Base-by-base conservation (phyloP, 495 filamentous ascomycete species). In the Staphylotrichum tortipilum region DNA sequence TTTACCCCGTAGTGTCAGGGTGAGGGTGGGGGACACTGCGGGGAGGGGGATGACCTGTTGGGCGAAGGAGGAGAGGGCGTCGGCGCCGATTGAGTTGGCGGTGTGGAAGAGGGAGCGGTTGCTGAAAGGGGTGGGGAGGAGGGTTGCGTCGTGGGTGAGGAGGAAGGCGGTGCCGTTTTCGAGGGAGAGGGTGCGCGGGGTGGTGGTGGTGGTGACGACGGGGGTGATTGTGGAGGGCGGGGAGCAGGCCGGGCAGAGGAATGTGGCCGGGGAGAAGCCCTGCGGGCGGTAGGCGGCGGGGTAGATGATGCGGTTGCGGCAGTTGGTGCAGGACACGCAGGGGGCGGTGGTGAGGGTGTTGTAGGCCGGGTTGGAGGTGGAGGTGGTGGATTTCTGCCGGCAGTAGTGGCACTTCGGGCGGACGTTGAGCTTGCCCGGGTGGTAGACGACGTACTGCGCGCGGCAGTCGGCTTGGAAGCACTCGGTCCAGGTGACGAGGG, bases 331-430 rank as follows among this genome's bases (percentile, higher is more conserved):
- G 28, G 68, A 62, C 4, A 74, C 58, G 19, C 46, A 52, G 1
- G 64, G 66, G 2, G 60, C 60, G 9, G 15, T 37, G 19, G 54
- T 57, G 28, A 48, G 30, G 14, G 28, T 22, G 0, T 12, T 22
- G 18, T 34, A 44, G 8, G 42, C 4, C 36, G 50, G 47, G 42
- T 54, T 17, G n/a, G 21, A 15, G 5, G 24, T 3, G 12, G 46
- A 26, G 15, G 47, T n/a, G 11, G 4, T 10, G 11, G 26, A 6
- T 15, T 54, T 41, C 8, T 29, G 44, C 12, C 71, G 65, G 53
- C 70, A 76, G 55, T 70, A 74, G 51, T 69, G 56, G 50, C 73
- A 74, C 49, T 76, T 74, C 14, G 73, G 52, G 5, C 65, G 63
- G 14, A 70, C 66, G 9, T 62, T 62, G 30, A 73, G 56, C 12